These are phyloP conservation scores for Hypoxylon sp. DNA, from an alignment of 2,329 filamentous ascomycete genomes.

Conservation along the genomic window DNA sequence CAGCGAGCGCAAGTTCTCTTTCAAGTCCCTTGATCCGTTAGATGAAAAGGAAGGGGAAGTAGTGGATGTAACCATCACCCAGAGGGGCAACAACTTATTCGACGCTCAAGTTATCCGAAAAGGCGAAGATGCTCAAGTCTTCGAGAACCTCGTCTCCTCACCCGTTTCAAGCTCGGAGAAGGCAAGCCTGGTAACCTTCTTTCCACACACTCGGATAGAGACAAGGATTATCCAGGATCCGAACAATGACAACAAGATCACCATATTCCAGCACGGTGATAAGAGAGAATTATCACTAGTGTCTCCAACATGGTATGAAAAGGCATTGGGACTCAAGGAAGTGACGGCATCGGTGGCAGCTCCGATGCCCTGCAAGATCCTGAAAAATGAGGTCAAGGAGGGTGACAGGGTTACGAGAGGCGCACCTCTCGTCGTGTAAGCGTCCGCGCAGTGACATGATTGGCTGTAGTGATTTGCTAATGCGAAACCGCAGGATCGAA, in stretches of 20 bases:
- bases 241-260: slow-evolving; percentile 69
- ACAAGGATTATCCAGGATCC: slow-evolving; percentile 78
- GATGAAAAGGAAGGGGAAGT: slow-evolving; percentile 74
- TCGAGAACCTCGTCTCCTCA: slow-evolving; percentile 62
- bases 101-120: slow-evolving; percentile 61
- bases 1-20: slow-evolving; percentile 63
- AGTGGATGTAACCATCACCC: slow-evolving; percentile 65
- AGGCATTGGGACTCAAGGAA: slow-evolving; percentile 87
- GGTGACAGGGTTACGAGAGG: slow-evolving; percentile 88
- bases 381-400: slow-evolving; percentile 87
- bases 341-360: slow-evolving; percentile 85
- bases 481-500: slow-evolving; percentile 69
- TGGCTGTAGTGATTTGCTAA: slow-evolving; percentile 26
- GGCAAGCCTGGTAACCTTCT: slow-evolving; percentile 76
- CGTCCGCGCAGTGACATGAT: slow-evolving; percentile 36
- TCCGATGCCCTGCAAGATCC: slow-evolving; percentile 97
- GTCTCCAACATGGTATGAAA: slow-evolving; percentile 83
- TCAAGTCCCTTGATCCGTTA: slow-evolving; percentile 71
- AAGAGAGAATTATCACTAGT: slow-evolving; percentile 71
- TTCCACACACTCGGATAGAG: slow-evolving; percentile 82
- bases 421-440: slow-evolving; percentile 85
- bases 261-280: slow-evolving; percentile 79
- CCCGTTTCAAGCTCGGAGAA: slow-evolving; percentile 50
- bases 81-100: slow-evolving; percentile 63
- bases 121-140: slow-evolving; percentile 57